phyloP scores from a whole-genome alignment of 768 basidiomycete genomes.

The Clavaria fumosa region DNA sequence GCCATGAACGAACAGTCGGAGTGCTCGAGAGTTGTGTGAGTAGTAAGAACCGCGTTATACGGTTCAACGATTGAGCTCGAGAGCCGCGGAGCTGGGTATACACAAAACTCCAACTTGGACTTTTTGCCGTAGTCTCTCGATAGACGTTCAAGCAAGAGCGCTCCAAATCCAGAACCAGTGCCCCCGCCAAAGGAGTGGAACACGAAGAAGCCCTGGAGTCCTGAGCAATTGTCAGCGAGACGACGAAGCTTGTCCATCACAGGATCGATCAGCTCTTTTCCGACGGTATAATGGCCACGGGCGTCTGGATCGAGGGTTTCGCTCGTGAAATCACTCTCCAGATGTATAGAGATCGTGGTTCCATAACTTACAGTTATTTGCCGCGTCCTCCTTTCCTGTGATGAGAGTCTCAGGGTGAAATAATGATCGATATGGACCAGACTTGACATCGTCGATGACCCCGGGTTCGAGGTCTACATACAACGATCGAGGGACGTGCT shows the following conservation, averaged over 20 bases:
- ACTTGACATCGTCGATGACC: slow-evolving; percentile 89
- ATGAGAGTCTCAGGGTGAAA: slow-evolving; percentile 98
- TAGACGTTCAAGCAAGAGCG: slow-evolving; percentile 86
- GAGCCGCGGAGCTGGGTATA: slow-evolving; percentile 88
- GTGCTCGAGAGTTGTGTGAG: slow-evolving; percentile 96
- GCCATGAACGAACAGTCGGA: slow-evolving; percentile 99
- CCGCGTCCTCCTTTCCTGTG: slow-evolving; percentile 97
- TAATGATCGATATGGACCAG: slow-evolving; percentile 78
- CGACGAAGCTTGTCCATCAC: slow-evolving; percentile 94
- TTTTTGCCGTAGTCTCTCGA: slow-evolving; percentile 98
- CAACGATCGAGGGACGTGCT: slow-evolving; percentile 91
- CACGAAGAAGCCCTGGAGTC: slow-evolving; percentile 97
- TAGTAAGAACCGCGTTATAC: slow-evolving; percentile 93
- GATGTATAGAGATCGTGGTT: slow-evolving; percentile 3
- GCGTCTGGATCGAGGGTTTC: slow-evolving; percentile 47
- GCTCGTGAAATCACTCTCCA: slow-evolving; percentile 6
- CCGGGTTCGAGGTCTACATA: slow-evolving; percentile 95
- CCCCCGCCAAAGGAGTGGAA: slow-evolving; percentile 99
- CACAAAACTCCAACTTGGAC: slow-evolving; percentile 95
- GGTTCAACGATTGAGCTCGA: slow-evolving; percentile 96
- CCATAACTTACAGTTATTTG: slow-evolving; percentile 81
- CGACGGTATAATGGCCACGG: slow-evolving; percentile 96
- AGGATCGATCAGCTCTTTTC: slow-evolving; percentile 93
- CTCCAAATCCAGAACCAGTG: slow-evolving; percentile 97
- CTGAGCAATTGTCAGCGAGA: slow-evolving; percentile 90